Percentiles rank a stretch among this genome's conserved stretches.
Evolutionary conservation across 306 rosid genomes (phyloP).

Genomic region (Sophora flavescens): DNA sequence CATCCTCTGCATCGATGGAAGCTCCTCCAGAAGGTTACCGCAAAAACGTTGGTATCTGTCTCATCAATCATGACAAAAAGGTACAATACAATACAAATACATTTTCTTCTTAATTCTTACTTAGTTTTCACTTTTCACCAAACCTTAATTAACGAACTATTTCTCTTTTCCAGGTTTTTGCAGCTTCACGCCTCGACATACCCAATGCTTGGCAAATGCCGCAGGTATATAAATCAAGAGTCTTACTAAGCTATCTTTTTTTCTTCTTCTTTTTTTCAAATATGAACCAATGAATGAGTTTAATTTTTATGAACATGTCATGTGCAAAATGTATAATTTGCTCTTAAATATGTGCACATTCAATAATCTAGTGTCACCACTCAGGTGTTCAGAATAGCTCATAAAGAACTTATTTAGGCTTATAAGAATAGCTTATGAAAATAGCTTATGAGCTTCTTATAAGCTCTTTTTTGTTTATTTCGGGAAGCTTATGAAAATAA

Average conservation of each 20-base stretch:
- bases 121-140: not conserved
- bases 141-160: not conserved
- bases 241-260: not conserved
- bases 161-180: conserved; percentile 51
- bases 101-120: not conserved
- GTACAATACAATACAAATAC: conserved; percentile 33
- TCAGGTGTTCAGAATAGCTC: no score
- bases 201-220: conserved; percentile 98
- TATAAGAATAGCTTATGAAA: no score
- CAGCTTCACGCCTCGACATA: conserved; percentile 81
- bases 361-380: conserved; percentile 1
- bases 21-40: conserved; percentile 85
- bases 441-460: no score
- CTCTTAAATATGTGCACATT: not conserved
- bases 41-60: conserved; percentile 82
- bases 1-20: conserved; percentile 68
- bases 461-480: no score
- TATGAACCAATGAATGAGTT: not conserved
- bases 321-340: not conserved
- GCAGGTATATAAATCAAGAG: conserved; percentile 50
- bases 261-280: not conserved
- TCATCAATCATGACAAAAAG: conserved; percentile 73
- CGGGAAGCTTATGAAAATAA: no score
- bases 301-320: no score
- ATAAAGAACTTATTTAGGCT: no score